phyloP scores from a whole-genome alignment of 2,329 filamentous ascomycete species.

The Chaetomium olivaceum region DNA sequence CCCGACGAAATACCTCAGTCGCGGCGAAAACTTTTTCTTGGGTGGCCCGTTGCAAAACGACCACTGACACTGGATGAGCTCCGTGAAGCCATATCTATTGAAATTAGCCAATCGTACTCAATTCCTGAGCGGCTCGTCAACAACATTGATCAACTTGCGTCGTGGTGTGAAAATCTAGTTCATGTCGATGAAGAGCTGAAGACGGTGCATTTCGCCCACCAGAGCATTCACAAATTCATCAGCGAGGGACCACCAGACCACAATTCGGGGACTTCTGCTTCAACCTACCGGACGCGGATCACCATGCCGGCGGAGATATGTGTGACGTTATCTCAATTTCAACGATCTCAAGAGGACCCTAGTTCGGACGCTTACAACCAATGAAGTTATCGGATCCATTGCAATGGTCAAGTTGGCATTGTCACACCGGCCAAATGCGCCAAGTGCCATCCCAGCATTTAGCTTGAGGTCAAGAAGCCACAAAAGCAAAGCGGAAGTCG shows the following conservation, averaged over 20 bases:
- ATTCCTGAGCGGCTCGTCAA: conserved; percentile 7
- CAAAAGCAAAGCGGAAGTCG: background rate
- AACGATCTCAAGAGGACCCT: conserved; percentile 11
- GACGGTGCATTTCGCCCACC: conserved; percentile 9
- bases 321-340: conserved; percentile 9
- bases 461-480: background rate
- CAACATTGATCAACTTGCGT: conserved; percentile 7
- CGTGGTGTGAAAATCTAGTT: conserved; percentile 8
- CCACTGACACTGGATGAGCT: conserved; percentile 3
- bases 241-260: background rate
- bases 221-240: conserved; percentile 9
- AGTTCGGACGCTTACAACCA: background rate
- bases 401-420: background rate
- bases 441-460: background rate
- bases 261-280: conserved; percentile 4
- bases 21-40: conserved; percentile 5
- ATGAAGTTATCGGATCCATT: background rate
- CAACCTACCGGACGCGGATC: background rate
- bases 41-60: conserved; percentile 7
- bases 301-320: conserved; percentile 9
- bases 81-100: conserved; percentile 8
- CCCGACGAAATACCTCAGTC: conserved; percentile 5
- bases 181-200: conserved; percentile 8
- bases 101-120: conserved; percentile 7
- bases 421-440: background rate